Conservation (phyloP, 23 red algal genomes). For the Gracilaria gracilis region DNA sequence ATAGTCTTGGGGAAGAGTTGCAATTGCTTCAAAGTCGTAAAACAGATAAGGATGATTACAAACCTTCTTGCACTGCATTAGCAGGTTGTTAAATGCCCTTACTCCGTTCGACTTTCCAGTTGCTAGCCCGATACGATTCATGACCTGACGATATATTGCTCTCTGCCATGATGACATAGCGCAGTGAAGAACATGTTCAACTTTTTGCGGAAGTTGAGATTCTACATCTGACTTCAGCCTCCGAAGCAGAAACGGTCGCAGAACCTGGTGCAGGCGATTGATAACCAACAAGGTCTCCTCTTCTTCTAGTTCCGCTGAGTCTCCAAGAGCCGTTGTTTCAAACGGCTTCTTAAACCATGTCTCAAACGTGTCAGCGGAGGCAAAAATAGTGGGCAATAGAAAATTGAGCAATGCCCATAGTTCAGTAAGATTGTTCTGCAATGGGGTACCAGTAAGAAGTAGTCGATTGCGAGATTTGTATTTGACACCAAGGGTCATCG, state of each 20-base stretch:
- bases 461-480: slow-evolving; percentile 88
- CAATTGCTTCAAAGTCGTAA: slow-evolving; percentile 81
- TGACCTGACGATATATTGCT: slow-evolving; percentile 89
- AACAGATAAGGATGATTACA: slow-evolving; percentile 99
- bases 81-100: slow-evolving; percentile 80
- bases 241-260: slow-evolving; percentile 95
- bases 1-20: slow-evolving; percentile 70
- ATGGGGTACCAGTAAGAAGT: slow-evolving; percentile 95
- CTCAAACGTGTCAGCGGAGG: slow-evolving; percentile 93
- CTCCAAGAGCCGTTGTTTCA: slow-evolving; percentile 76
- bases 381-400: slow-evolving; percentile 95
- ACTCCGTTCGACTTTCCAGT: slow-evolving; percentile 69
- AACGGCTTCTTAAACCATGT: slow-evolving; percentile 97
- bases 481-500: slow-evolving; percentile 78
- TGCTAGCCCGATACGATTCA: slow-evolving; percentile 65
- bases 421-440: slow-evolving; percentile 97
- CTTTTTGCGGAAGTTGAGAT: slow-evolving; percentile 90
- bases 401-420: slow-evolving; percentile 99
- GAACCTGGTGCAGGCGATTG: slow-evolving; percentile 94
- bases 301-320: slow-evolving; percentile 83
- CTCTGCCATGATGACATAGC: slow-evolving; percentile 96
- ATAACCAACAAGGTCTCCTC: slow-evolving; percentile 95
- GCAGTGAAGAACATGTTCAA: slow-evolving; percentile 89
- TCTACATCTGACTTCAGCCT: slow-evolving; percentile 93
- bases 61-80: slow-evolving; percentile 98